Conservation (phyloP, 257 asterid genomes). For the Eustoma russellianum region DNA sequence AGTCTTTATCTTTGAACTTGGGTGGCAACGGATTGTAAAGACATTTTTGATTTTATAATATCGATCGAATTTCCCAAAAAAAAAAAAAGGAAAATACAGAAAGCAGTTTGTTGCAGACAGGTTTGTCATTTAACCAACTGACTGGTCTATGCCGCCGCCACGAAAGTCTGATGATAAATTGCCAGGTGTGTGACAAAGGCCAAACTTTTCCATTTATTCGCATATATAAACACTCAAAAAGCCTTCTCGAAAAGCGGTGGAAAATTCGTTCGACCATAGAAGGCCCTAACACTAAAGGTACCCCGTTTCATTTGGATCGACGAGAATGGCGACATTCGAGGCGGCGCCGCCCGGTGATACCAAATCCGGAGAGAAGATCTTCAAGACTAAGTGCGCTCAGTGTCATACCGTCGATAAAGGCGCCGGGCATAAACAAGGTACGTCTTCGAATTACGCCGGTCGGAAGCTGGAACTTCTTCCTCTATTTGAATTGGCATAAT, state of each 20-base stretch:
- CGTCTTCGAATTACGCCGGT: neutral
- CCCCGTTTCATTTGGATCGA: neutral
- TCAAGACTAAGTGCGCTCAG: conserved; percentile 81
- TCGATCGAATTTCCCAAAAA: too few species aligned
- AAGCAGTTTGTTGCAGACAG: too few species aligned
- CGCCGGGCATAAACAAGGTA: conserved; percentile 95
- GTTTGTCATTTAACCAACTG: neutral
- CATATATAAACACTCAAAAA: too few species aligned
- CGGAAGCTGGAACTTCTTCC: neutral
- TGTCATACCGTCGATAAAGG: conserved; percentile 90
- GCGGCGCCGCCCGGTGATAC: conserved; percentile 67
- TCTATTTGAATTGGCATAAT: conserved; percentile 6
- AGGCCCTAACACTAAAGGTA: neutral
- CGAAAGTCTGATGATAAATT: conserved; percentile 16
- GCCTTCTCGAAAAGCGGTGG: too few species aligned
- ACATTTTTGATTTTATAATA: too few species aligned
- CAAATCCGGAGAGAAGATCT: conserved; percentile 71
- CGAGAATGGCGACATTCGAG: conserved; percentile 55
- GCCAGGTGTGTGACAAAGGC: neutral
- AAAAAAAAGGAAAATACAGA: too few species aligned
- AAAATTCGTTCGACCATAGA: too few species aligned
- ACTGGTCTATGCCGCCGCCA: conserved; percentile 28
- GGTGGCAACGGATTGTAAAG: too few species aligned
- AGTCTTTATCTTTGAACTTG: too few species aligned
- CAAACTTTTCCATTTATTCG: too few species aligned